Evolutionary conservation across 148 eudicot species (phyloP).

Genomic region (Oxyria digyna): DNA sequence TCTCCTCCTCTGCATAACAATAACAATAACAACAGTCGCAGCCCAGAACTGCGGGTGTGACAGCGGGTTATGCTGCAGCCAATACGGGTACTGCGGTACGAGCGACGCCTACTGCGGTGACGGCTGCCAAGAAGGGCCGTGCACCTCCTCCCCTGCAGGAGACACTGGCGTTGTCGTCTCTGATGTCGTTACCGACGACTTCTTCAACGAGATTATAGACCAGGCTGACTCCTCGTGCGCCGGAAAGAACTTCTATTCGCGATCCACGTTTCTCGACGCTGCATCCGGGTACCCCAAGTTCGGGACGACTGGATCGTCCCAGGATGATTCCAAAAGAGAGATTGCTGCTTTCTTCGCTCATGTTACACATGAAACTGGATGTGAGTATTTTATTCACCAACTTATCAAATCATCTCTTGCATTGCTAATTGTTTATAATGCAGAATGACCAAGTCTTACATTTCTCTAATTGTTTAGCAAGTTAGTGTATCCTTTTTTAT

Average conservation of each 20-base stretch:
- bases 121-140: slow-evolving; percentile 22
- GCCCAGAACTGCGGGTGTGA: slow-evolving; percentile 13
- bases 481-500: no score
- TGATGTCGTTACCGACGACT: not conserved
- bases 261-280: slow-evolving; percentile 18
- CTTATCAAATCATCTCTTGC: no score
- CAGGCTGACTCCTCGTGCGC: slow-evolving; percentile 18
- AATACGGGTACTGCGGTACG: slow-evolving; percentile 22
- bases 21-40: not conserved
- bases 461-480: no score
- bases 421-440: no score
- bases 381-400: not conserved
- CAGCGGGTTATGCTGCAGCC: slow-evolving; percentile 21
- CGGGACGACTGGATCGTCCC: slow-evolving; percentile 10
- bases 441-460: no score
- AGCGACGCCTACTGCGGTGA: slow-evolving; percentile 15
- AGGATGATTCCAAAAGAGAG: slow-evolving; percentile 13
- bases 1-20: not conserved
- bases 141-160: not conserved
- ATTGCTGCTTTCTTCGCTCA: slow-evolving; percentile 26
- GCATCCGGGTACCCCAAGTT: slow-evolving; percentile 14
- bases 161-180: not conserved
- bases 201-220: slow-evolving; percentile 6
- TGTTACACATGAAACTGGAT: slow-evolving; percentile 22
- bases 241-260: slow-evolving; percentile 17